These are phyloP conservation scores for Prosopis cineraria DNA, from an alignment of 306 rosid species.

Conservation along the genomic window DNA sequence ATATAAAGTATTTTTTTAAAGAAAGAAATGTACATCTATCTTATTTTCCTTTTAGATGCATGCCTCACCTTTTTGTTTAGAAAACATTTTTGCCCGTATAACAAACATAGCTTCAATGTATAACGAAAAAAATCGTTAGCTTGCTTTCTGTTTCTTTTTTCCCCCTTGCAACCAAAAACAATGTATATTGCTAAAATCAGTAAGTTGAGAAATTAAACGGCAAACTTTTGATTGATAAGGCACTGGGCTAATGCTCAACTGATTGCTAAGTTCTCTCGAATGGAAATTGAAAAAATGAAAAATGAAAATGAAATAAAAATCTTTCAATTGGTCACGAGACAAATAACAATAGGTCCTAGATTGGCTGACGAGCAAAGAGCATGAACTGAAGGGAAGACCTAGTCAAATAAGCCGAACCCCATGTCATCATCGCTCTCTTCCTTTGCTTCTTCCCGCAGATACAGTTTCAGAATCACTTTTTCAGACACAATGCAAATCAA, in stretches of 20 bases:
- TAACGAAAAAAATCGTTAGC: background rate
- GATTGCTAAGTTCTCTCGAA: constrained; percentile 17
- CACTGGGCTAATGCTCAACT: background rate
- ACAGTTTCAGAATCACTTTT: background rate
- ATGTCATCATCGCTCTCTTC: constrained; percentile 72
- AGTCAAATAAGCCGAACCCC: constrained; percentile 67
- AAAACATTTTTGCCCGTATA: too few relatives aligned
- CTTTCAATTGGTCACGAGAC: background rate
- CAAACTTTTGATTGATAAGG: constrained; percentile 13
- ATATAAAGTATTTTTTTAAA: too few relatives aligned
- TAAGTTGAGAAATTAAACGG: background rate
- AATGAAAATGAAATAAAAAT: too few relatives aligned
- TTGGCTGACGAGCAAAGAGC: constrained; percentile 11
- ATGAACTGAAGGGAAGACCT: constrained; percentile 31
- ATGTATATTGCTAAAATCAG: too few relatives aligned
- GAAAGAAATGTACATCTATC: too few relatives aligned
- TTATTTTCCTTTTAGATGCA: too few relatives aligned
- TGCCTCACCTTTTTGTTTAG: too few relatives aligned
- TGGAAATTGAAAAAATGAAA: constrained; percentile 17
- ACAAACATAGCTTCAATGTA: background rate
- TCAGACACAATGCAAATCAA: background rate
- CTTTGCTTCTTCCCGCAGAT: constrained; percentile 60
- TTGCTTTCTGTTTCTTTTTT: too few relatives aligned
- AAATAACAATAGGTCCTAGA: background rate
- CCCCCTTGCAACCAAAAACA: too few relatives aligned